Base-by-base conservation (phyloP, 2,329 filamentous ascomycete species). In the Fusarium pseudocircinatum region DNA sequence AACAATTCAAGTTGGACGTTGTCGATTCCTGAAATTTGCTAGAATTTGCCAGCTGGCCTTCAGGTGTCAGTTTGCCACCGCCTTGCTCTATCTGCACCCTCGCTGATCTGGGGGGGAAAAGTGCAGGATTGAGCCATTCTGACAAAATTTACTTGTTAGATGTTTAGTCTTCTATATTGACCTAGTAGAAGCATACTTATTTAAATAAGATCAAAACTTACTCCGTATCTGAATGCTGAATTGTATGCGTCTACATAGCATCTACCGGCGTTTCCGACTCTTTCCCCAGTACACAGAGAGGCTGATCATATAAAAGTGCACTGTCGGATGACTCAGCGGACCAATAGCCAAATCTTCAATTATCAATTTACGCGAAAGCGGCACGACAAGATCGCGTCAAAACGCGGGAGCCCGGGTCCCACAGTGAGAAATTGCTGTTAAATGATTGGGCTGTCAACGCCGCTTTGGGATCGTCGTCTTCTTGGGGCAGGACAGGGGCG, bases 351-450 rank as follows among this genome's bases (percentile, higher is more conserved):
- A 4, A 30, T 46, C n/a, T 53, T 28, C 28, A 67, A 60, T 62
- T 37, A 22, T 34, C 66, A 78, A 75, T 81, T 78, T 75, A 80
- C 79, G 75, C 79, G 79, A 81, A 78, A 71, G 40, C 50, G 62
- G 68, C 78, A 74, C 80, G 78, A 70, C 60, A 58, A 47, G 67
- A 69, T 73, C 74, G 75, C 70, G 76, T 36, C 66, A 50, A 56
- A 37, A 65, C 67, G 52, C 66, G 67, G 26, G 34, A 60, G 13
- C 28, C 20, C 20, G 49, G 42, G 32, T 30, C 43, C 63, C 77
- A 37, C 32, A 69, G 60, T 61, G 53, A 46, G 61, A 40, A 73
- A 68, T 37, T 52, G 28, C 54, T 67, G 32, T 64, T 64, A 60
- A 36, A 42, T 69, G 59, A 64, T 60, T 72, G 70, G 70, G 4